Percentiles rank a stretch among this genome's conserved stretches.
phyloP scores from a whole-genome alignment of 371 early-diverging fungal genomes.

The Conidiobolus incongruus region DNA sequence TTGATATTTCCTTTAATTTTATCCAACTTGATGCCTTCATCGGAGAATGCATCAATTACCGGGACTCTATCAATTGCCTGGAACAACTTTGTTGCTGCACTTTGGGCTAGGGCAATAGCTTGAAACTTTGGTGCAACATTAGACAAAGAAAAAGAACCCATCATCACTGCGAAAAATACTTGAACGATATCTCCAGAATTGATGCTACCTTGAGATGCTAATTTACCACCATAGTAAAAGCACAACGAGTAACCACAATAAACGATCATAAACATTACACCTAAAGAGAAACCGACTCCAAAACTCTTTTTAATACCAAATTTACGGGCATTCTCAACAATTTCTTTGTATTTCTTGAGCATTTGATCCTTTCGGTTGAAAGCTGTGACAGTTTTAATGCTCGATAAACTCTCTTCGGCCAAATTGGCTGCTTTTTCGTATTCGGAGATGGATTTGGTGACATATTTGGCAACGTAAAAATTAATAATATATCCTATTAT shows the following conservation, averaged over 20 bases:
- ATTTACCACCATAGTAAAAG: slow-evolving; percentile 7
- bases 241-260: slow-evolving; percentile 3
- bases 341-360: slow-evolving; percentile 1
- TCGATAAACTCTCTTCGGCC: slow-evolving; percentile 48
- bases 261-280: background rate
- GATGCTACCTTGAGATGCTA: background rate
- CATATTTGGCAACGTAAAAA: slow-evolving; percentile 22
- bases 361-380: slow-evolving; percentile 41
- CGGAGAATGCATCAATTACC: slow-evolving; percentile 19
- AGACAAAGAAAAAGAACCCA: slow-evolving; percentile 2
- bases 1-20: slow-evolving; percentile 27
- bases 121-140: background rate
- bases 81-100: slow-evolving; percentile 47
- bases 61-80: slow-evolving; percentile 26
- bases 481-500: slow-evolving; percentile 43
- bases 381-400: slow-evolving; percentile 50
- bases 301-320: slow-evolving; percentile 2
- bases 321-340: slow-evolving; percentile 1
- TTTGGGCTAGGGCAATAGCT: slow-evolving; percentile 41
- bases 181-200: background rate
- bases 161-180: slow-evolving; percentile 3
- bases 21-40: slow-evolving; percentile 11
- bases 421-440: slow-evolving; percentile 32
- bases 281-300: slow-evolving; percentile 1
- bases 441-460: slow-evolving; percentile 10